Evolutionary conservation across 768 basidiomycete genomes (phyloP).

Genomic region (Austroboletus eburneus): DNA sequence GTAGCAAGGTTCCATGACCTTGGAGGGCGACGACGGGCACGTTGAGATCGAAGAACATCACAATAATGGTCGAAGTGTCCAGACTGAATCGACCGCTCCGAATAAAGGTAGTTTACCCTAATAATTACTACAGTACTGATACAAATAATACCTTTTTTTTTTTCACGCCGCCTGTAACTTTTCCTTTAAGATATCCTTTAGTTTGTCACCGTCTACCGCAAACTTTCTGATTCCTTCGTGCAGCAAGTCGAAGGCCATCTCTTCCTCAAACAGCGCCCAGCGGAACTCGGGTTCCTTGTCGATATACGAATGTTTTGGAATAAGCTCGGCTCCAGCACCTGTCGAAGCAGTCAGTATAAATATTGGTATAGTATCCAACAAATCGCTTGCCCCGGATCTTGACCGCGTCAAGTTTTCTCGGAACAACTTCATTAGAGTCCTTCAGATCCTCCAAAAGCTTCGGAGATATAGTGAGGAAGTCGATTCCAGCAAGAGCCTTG

Average conservation of each 20-base stretch:
- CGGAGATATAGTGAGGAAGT: slow-evolving; percentile 94
- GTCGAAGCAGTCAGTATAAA: background rate
- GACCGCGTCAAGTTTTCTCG: slow-evolving; percentile 73
- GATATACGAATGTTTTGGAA: slow-evolving; percentile 76
- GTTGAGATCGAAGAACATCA: slow-evolving; percentile 69
- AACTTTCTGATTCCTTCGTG: slow-evolving; percentile 98
- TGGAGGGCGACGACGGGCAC: slow-evolving; percentile 41
- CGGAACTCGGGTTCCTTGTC: slow-evolving; percentile 93
- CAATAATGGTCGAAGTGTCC: too few species aligned
- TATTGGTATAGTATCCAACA: background rate
- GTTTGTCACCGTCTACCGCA: slow-evolving; percentile 82
- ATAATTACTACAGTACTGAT: too few species aligned
- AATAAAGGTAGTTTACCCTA: too few species aligned
- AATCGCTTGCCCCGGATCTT: slow-evolving; percentile 39
- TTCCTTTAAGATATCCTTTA: slow-evolving; percentile 75
- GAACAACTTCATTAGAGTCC: slow-evolving; percentile 64
- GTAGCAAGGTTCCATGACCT: slow-evolving; percentile 6
- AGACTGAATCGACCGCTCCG: too few species aligned
- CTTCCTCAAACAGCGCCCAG: slow-evolving; percentile 83
- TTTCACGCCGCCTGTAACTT: slow-evolving; percentile 37
- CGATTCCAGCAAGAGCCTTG: slow-evolving; percentile 88
- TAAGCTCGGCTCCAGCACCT: slow-evolving; percentile 60
- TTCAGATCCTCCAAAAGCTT: slow-evolving; percentile 84
- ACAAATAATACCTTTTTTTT: too few species aligned
- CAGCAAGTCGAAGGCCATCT: slow-evolving; percentile 94